Evolutionary conservation across 192 early-diverging fungal species (phyloP).

Genomic region (Chytriomyces confervae): DNA sequence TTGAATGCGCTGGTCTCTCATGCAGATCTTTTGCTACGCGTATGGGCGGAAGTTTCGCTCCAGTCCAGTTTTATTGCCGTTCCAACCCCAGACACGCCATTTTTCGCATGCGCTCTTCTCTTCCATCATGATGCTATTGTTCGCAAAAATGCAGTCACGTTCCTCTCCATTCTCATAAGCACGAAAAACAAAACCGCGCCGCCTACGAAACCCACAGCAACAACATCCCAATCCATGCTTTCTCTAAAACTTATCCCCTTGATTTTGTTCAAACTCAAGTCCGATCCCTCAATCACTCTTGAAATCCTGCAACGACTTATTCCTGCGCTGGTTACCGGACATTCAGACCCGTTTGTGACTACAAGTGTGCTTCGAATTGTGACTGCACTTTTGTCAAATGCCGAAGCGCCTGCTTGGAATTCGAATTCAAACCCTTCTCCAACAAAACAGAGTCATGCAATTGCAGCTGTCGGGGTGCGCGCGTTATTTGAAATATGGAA

Average conservation of each 20-base stretch:
- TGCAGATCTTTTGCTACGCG: no score
- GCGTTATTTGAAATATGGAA: constrained; percentile 13
- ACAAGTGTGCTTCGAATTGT: constrained; percentile 4
- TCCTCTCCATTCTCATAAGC: no score
- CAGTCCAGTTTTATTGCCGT: no score
- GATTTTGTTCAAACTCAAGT: neutral
- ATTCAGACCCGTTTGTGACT: constrained; percentile 7
- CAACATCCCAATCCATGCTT: neutral
- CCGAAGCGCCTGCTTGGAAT: no score
- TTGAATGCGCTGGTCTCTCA: no score
- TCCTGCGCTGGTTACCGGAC: neutral
- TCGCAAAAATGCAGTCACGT: no score
- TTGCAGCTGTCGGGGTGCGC: neutral
- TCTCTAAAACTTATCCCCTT: neutral
- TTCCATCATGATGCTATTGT: no score
- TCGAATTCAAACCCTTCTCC: no score
- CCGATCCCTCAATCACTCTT: neutral
- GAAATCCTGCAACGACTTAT: neutral
- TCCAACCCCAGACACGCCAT: no score
- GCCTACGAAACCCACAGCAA: neutral
- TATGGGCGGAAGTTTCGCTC: no score
- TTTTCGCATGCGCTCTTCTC: no score
- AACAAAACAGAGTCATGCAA: no score
- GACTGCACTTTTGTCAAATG: neutral
- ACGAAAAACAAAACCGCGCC: neutral